phyloP scores from a whole-genome alignment of 306 rosid species.

The Vigna hirtella region DNA sequence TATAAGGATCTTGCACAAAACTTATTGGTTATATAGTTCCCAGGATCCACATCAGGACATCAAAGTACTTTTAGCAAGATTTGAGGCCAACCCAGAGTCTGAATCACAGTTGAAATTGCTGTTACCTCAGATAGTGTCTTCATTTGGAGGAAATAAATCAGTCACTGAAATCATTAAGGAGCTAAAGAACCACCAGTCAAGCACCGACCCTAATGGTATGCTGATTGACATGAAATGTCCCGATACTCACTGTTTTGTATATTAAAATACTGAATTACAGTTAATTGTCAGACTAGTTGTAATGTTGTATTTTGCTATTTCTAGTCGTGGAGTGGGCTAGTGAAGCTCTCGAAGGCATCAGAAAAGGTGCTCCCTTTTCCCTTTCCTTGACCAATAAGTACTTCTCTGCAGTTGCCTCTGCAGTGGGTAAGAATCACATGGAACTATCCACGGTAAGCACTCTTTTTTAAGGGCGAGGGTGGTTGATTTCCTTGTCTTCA shows the following conservation, averaged over 20 bases:
- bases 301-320: constrained; percentile 37
- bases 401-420: constrained; percentile 83
- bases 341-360: constrained; percentile 93
- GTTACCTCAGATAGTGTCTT: constrained; percentile 75
- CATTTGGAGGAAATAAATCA: constrained; percentile 73
- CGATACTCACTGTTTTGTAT: constrained; percentile 4
- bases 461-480: neutral
- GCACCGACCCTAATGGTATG: constrained; percentile 76
- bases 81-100: constrained; percentile 76
- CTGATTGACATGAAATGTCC: constrained; percentile 40
- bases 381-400: constrained; percentile 79
- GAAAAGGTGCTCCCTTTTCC: constrained; percentile 96
- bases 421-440: constrained; percentile 55
- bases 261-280: constrained; percentile 8
- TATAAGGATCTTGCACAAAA: constrained; percentile 35
- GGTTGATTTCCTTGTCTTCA: neutral
- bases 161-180: constrained; percentile 74
- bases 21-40: constrained; percentile 63
- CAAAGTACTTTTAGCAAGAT: constrained; percentile 67
- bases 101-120: constrained; percentile 72
- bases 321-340: constrained; percentile 92
- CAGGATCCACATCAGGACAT: constrained; percentile 87
- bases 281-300: constrained; percentile 16
- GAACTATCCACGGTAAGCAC: constrained; percentile 80
- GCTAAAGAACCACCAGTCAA: constrained; percentile 68